Evolutionary conservation across 768 basidiomycete species (phyloP).

Genomic region (Xanthoconium stramineum): DNA sequence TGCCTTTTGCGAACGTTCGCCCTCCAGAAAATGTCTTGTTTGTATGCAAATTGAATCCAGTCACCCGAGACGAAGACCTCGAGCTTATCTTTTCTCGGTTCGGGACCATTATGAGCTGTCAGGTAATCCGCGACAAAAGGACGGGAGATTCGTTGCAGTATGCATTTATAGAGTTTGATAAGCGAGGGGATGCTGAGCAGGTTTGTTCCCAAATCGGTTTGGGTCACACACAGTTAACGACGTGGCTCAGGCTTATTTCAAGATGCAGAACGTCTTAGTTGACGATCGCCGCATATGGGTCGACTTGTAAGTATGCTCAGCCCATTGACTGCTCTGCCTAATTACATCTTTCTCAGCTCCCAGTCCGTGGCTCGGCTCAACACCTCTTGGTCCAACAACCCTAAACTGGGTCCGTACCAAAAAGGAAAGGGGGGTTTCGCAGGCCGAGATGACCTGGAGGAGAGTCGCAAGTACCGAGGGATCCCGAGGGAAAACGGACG

Average conservation of each 20-base stretch:
- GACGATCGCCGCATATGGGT: constrained; percentile 99
- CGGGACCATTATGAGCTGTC: constrained; percentile 94
- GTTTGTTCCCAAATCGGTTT: constrained; percentile 35
- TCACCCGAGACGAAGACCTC: constrained; percentile 92
- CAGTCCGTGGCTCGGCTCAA: constrained; percentile 93
- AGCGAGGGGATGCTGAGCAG: constrained; percentile 90
- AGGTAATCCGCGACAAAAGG: constrained; percentile 93
- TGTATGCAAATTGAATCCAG: constrained; percentile 97
- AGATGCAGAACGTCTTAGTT: constrained; percentile 99
- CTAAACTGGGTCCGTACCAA: constrained; percentile 46
- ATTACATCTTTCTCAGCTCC: constrained; percentile 48
- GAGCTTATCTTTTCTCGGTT: constrained; percentile 97
- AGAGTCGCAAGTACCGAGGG: constrained; percentile 62
- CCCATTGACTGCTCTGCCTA: constrained; percentile 9
- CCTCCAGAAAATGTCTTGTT: constrained; percentile 98
- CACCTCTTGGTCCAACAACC: constrained; percentile 76
- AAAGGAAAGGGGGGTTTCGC: constrained; percentile 49
- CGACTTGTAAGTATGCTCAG: constrained; percentile 72
- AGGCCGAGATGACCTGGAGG: constrained; percentile 73
- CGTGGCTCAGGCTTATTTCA: constrained; percentile 81
- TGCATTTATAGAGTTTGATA: constrained; percentile 98
- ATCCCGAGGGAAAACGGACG: constrained; percentile 30
- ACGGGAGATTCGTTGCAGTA: constrained; percentile 97
- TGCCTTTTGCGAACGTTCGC: constrained; percentile 96
- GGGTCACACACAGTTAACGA: constrained; percentile 7